Percentiles rank a stretch among this genome's conserved stretches.
Evolutionary conservation across 2,329 filamentous ascomycete genomes (phyloP).

Genomic region (Paecilomyces niveus): DNA sequence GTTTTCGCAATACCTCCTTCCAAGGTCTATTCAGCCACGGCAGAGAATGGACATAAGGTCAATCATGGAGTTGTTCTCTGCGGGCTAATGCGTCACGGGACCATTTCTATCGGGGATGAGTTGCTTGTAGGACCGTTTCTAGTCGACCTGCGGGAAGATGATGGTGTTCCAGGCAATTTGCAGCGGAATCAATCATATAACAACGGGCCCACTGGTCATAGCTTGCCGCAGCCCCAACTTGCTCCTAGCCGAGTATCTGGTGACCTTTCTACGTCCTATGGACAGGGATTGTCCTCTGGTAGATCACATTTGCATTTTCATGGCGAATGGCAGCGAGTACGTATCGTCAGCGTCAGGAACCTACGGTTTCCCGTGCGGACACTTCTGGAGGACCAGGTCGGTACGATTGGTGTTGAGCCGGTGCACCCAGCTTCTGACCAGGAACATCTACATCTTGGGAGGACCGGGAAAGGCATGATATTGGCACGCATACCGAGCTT

Average conservation of each 20-base stretch:
- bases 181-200: conserved; percentile 8
- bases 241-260: conserved; percentile 23
- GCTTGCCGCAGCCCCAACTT: conserved; percentile 13
- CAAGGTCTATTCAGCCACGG: conserved; percentile 43
- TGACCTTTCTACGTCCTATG: conserved; percentile 27
- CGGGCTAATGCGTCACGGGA: conserved; percentile 74
- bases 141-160: conserved; percentile 42
- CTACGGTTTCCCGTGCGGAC: conserved; percentile 73
- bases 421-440: conserved; percentile 15
- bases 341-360: conserved; percentile 79
- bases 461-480: conserved; percentile 73
- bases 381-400: conserved; percentile 74
- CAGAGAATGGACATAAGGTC: conserved; percentile 32
- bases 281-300: conserved; percentile 19
- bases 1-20: conserved; percentile 69
- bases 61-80: conserved; percentile 68
- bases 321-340: conserved; percentile 73
- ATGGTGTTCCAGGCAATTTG: conserved; percentile 29
- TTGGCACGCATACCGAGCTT: conserved; percentile 56
- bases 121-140: conserved; percentile 72
- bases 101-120: conserved; percentile 67
- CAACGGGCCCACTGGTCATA: conserved; percentile 11
- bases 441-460: conserved; percentile 21
- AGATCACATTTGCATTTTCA: conserved; percentile 47
- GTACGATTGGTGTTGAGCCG: conserved; percentile 69